A percentile compares a stretch with the other conserved stretches of the same genome.
phyloP scores from a whole-genome alignment of 495 filamentous ascomycete species.

The Xylaria longipes region DNA sequence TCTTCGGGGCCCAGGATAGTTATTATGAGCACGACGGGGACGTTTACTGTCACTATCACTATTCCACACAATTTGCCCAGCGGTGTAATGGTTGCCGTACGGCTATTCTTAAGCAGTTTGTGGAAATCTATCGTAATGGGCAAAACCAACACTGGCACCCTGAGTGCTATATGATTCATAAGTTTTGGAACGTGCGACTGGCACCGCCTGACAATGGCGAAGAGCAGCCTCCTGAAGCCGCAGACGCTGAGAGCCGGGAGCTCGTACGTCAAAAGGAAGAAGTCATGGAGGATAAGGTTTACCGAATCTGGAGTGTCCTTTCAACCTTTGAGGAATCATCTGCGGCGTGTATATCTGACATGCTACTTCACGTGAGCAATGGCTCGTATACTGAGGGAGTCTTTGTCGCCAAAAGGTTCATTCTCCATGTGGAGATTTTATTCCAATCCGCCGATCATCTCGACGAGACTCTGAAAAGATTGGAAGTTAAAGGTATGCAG shows the following conservation, averaged over 20 bases:
- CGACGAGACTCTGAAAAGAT: conserved; percentile 69
- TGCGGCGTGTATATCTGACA: conserved; percentile 97
- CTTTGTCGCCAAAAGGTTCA: conserved; percentile 94
- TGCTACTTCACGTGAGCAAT: conserved; percentile 99
- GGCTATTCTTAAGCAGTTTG: conserved; percentile 98
- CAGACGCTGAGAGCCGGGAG: conserved; percentile 76
- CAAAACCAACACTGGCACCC: conserved; percentile 99
- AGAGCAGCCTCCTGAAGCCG: conserved; percentile 52
- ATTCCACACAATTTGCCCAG: conserved; percentile 96
- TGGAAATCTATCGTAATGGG: conserved; percentile 97
- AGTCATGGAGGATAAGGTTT: conserved; percentile 95
- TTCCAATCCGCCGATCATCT: conserved; percentile 89
- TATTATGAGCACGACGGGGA: conserved; percentile 98
- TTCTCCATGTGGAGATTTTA: conserved; percentile 91
- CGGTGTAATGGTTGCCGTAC: conserved; percentile 96
- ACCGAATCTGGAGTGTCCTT: conserved; percentile 96
- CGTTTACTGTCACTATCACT: conserved; percentile 99
- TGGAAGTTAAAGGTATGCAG: conserved; percentile 75
- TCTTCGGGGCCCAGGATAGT: conserved; percentile 96
- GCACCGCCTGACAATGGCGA: conserved; percentile 50
- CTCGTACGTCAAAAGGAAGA: conserved; percentile 85
- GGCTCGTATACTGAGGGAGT: conserved; percentile 95
- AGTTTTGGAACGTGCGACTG: conserved; percentile 98
- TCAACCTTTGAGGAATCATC: conserved; percentile 98
- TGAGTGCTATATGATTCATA: conserved; percentile 99